These are phyloP conservation scores for Hyaloperonospora brassicae DNA, from an alignment of 352 stramenopile species.

Conservation along the genomic window DNA sequence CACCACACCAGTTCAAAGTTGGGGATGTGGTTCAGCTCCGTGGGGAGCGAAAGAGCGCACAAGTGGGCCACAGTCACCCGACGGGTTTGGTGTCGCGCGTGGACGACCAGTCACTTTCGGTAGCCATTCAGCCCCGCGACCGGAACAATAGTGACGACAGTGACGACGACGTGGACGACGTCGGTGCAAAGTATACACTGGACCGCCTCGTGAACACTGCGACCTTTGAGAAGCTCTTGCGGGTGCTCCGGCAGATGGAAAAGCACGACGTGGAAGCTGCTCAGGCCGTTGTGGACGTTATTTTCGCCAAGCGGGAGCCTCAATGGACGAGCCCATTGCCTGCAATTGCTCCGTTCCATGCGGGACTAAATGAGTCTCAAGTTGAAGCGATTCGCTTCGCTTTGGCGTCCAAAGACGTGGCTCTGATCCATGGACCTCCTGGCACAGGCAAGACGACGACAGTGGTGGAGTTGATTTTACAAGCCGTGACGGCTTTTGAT, in stretches of 20 bases:
- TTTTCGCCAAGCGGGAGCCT: slow-evolving; percentile 46
- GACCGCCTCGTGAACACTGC: slow-evolving; percentile 84
- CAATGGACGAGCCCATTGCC: slow-evolving; percentile 45
- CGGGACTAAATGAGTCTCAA: slow-evolving; percentile 68
- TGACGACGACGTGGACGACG: slow-evolving; percentile 46
- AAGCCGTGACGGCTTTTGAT: slow-evolving; percentile 78
- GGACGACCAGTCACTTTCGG: slow-evolving; percentile 49
- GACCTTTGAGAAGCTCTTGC: slow-evolving; percentile 69
- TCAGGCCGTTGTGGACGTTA: slow-evolving; percentile 56
- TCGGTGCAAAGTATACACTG: slow-evolving; percentile 43
- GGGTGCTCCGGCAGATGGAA: slow-evolving; percentile 51
- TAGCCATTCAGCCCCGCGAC: slow-evolving; percentile 18
- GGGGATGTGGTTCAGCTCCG: slow-evolving; percentile 79
- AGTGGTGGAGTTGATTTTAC: slow-evolving; percentile 93
- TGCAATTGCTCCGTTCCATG: slow-evolving; percentile 41
- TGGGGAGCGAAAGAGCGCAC: slow-evolving; percentile 20
- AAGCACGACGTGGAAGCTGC: slow-evolving; percentile 57
- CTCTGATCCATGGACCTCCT: slow-evolving; percentile 89
- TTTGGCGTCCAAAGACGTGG: slow-evolving; percentile 80
- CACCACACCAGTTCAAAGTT: slow-evolving; percentile 75
- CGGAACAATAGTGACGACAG: slow-evolving; percentile 29
- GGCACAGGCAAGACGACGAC: slow-evolving; percentile 96
- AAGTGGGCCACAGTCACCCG: slow-evolving; percentile 18
- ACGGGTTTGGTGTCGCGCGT: slow-evolving; percentile 60
- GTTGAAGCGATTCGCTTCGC: slow-evolving; percentile 66